Base-by-base conservation (phyloP, 352 stramenopile genomes). In the Phytophthora pistaciae region DNA sequence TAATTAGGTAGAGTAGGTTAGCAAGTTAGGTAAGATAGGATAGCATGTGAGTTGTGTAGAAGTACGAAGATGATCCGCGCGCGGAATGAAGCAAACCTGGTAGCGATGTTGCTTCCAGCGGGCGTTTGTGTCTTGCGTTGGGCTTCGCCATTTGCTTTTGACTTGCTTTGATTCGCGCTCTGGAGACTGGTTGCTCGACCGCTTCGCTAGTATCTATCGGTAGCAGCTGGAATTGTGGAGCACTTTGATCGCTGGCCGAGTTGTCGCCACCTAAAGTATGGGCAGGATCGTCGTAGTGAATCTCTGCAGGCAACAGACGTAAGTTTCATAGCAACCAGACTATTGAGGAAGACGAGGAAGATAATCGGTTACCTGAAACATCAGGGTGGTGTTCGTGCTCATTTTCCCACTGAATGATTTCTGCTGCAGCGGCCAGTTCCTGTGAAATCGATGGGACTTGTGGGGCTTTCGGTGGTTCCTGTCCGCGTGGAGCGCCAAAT, bases 401-500 rank as follows among this genome's bases (percentile, higher is more conserved):
- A 20, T 75, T 64, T 59, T 85, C 80, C 76, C 80, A 87, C 53
- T 75, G 71, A 64, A 83, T 72, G 16, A 87, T 75, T 64, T 85
- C 75, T 31, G 77, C 77, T 2, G 73, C 80, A 31, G 75, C 76
- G 27, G 69, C 70, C 3, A 87, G 31, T 21, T 88, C 80, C 65
- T 83, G 73, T 16, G 72, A 78, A 23, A 86, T 66, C 3, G 49
- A 78, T 46, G 25, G 16, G 13, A 40, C 57, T 42, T 25, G 40
- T 36, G 60, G 54, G 20, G n/a, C 18, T 59, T 33, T 33, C 49
- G n/a, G 29, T 63, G 31, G 36, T 21, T 14, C 16, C 38, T 44
- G 38, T 18, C 13, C 13, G 38, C 63, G 58, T 53, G 25, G 5
- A 29, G 13, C 50, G 10, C 14, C 23, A 38, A n/a, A 13, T 8